A percentile compares a stretch with the other conserved stretches of the same genome.
These are phyloP conservation scores for Fusarium pseudonygamai DNA, from an alignment of 2,329 filamentous ascomycete genomes.

Conservation along the genomic window DNA sequence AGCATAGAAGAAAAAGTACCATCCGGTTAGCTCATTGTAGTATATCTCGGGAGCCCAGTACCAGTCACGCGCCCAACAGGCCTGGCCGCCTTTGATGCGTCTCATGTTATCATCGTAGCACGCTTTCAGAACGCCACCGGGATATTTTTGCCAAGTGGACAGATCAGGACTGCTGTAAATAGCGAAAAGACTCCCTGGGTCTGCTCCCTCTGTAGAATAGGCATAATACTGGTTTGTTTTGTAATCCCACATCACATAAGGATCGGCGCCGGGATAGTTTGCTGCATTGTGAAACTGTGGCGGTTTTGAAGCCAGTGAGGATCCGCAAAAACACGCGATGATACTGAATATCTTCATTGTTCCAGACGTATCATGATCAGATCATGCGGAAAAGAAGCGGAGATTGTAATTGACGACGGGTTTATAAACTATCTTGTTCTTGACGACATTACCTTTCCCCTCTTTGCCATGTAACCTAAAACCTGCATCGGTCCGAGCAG, in stretches of 20 bases:
- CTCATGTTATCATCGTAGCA: constrained; percentile 46
- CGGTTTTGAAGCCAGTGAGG: constrained; percentile 5
- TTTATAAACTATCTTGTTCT: not conserved
- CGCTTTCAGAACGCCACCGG: constrained; percentile 46
- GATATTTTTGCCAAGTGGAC: constrained; percentile 48
- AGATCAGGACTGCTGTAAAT: constrained; percentile 50
- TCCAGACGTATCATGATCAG: not conserved
- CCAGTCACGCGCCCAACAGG: constrained; percentile 50
- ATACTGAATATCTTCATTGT: constrained; percentile 7
- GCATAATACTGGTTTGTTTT: constrained; percentile 46
- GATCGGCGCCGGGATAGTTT: constrained; percentile 46
- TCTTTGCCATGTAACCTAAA: constrained; percentile 5
- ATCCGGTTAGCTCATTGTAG: constrained; percentile 48
- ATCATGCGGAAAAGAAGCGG: not conserved
- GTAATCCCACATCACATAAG: constrained; percentile 47
- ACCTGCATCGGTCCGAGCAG: constrained; percentile 17
- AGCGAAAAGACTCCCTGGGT: constrained; percentile 46
- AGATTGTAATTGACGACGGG: not conserved
- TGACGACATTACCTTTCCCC: constrained; percentile 22
- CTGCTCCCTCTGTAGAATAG: constrained; percentile 50
- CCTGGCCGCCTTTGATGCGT: constrained; percentile 45
- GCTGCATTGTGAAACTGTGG: constrained; percentile 50
- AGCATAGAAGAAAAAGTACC: constrained; percentile 52
- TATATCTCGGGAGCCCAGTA: constrained; percentile 51
- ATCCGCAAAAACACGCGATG: not conserved